A percentile compares a stretch with the other conserved stretches of the same genome.
phyloP scores from a whole-genome alignment of 345 rosid genomes.

The Abelmoschus esculentus region DNA sequence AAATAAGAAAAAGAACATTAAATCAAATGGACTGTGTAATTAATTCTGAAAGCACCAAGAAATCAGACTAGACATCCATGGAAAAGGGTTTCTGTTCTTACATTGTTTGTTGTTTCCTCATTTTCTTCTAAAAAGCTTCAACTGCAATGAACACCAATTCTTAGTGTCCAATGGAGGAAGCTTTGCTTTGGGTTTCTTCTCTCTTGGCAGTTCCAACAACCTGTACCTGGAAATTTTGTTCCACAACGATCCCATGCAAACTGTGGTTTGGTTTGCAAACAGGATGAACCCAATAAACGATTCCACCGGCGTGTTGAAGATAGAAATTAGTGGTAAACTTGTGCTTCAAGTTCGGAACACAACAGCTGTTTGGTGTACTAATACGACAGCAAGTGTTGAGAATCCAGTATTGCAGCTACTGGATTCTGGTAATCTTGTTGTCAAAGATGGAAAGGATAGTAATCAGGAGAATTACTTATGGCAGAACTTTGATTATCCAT shows the following conservation, averaged over 20 bases:
- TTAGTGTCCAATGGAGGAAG: too few species aligned
- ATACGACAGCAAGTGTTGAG: background rate
- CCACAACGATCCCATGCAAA: background rate
- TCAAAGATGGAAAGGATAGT: slow-evolving; percentile 11
- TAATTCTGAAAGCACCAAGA: background rate
- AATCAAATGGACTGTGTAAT: background rate
- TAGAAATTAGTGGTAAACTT: background rate
- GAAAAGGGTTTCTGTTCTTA: background rate
- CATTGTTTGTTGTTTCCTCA: background rate
- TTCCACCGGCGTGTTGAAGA: background rate
- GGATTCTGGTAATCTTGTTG: slow-evolving; percentile 33
- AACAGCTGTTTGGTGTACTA: background rate
- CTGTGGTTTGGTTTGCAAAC: slow-evolving; percentile 19
- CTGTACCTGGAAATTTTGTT: slow-evolving; percentile 10
- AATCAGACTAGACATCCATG: background rate
- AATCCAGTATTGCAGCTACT: slow-evolving; percentile 4
- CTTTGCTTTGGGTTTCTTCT: too few species aligned
- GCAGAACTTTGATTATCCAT: slow-evolving; percentile 51
- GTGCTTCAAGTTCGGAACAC: slow-evolving; percentile 1
- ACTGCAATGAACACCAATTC: background rate
- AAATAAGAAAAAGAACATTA: too few species aligned
- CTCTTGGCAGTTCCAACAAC: too few species aligned
- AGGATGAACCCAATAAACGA: slow-evolving; percentile 1
- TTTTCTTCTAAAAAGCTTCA: slow-evolving; percentile 5
- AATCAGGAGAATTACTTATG: slow-evolving; percentile 15